Evolutionary conservation across 2,329 filamentous ascomycete species (phyloP).

Genomic region (Davidsoniella neocaledoniae): DNA sequence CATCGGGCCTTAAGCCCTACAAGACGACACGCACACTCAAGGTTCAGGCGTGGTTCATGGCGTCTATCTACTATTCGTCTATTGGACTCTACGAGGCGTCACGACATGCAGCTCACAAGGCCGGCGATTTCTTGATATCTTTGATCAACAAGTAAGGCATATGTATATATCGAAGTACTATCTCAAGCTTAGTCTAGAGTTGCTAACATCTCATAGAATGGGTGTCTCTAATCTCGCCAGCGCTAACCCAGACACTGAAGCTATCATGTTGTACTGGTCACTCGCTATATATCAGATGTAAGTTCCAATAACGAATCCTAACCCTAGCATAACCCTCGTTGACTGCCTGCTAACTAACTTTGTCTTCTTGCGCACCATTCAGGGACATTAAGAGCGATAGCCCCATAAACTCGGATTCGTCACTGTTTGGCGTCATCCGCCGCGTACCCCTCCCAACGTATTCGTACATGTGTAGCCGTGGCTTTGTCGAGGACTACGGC

Average conservation of each 20-base stretch:
- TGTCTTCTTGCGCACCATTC: no score
- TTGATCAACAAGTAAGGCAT: neutral
- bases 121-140: neutral
- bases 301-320: neutral
- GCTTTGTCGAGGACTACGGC: constrained; percentile 4
- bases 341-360: neutral
- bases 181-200: neutral
- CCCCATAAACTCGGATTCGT: no score
- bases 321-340: no score
- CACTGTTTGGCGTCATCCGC: neutral
- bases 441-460: neutral
- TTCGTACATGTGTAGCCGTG: neutral
- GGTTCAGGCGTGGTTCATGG: constrained; percentile 6
- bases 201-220: neutral
- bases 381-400: no score
- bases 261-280: constrained; percentile 5
- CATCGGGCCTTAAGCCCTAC: neutral
- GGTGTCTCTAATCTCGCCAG: neutral
- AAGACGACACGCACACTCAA: constrained; percentile 2
- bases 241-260: neutral
- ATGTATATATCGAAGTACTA: no score
- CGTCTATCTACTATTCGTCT: constrained; percentile 2
- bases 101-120: neutral
- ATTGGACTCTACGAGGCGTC: neutral
- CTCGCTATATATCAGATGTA: constrained; percentile 8